phyloP scores from a whole-genome alignment of 2,329 filamentous ascomycete species.

The Pseudofabraea citricarpa region DNA sequence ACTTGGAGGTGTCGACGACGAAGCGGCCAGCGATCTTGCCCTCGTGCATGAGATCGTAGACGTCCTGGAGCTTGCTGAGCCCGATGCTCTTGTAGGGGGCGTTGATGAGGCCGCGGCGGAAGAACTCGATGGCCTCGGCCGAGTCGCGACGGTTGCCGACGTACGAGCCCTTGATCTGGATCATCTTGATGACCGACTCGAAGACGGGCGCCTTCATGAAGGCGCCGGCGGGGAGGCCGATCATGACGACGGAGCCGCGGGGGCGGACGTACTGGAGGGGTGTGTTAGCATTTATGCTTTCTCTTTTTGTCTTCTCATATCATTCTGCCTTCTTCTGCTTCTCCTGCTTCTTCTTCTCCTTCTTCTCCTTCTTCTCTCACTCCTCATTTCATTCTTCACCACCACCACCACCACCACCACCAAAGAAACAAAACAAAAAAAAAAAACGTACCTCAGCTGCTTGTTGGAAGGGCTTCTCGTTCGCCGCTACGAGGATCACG shows the following conservation, averaged over 20 bases:
- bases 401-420: too few relatives aligned
- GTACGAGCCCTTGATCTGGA: slow-evolving; percentile 88
- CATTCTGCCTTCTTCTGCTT: too few relatives aligned
- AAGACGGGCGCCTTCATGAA: slow-evolving; percentile 82
- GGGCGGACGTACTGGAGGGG: slow-evolving; percentile 75
- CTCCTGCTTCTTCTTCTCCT: too few relatives aligned
- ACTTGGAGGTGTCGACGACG: slow-evolving; percentile 70
- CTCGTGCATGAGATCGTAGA: slow-evolving; percentile 72
- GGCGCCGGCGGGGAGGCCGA: slow-evolving; percentile 79
- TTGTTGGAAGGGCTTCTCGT: slow-evolving; percentile 93
- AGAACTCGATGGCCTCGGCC: slow-evolving; percentile 89
- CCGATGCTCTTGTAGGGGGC: slow-evolving; percentile 82
- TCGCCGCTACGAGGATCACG: slow-evolving; percentile 79
- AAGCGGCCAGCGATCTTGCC: slow-evolving; percentile 74
- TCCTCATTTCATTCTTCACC: too few relatives aligned
- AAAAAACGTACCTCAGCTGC: slow-evolving; percentile 49
- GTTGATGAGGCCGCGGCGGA: slow-evolving; percentile 75
- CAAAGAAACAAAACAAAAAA: neutral
- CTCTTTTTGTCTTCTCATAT: too few relatives aligned
- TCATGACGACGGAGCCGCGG: slow-evolving; percentile 78
- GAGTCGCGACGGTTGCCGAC: slow-evolving; percentile 89
- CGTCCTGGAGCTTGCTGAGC: slow-evolving; percentile 70
- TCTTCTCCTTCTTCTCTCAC: too few relatives aligned
- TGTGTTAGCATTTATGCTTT: slow-evolving; percentile 28
- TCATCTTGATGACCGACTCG: slow-evolving; percentile 83